Evolutionary conservation across 2,329 filamentous ascomycete genomes (phyloP).

Genomic region (Xylaria sp.): DNA sequence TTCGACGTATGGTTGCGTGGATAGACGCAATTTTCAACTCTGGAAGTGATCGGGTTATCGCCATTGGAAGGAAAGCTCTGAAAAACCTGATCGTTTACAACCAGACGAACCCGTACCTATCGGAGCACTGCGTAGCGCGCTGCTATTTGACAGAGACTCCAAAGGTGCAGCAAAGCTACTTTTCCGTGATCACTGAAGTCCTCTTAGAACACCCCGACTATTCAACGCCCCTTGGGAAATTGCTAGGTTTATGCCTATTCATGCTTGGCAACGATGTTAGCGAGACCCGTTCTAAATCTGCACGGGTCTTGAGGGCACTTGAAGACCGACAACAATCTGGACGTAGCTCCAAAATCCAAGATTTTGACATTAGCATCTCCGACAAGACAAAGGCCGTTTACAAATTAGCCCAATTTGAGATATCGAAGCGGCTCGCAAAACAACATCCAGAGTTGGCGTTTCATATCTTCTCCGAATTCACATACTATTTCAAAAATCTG

Average conservation of each 20-base stretch:
- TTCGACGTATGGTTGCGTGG: slow-evolving; percentile 93
- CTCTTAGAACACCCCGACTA: slow-evolving; percentile 86
- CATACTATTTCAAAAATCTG: slow-evolving; percentile 89
- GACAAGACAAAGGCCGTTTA: slow-evolving; percentile 99
- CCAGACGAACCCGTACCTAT: slow-evolving; percentile 82
- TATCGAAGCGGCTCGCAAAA: slow-evolving; percentile 87
- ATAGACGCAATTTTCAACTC: slow-evolving; percentile 95
- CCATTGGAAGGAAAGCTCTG: slow-evolving; percentile 87
- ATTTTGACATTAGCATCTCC: slow-evolving; percentile 97
- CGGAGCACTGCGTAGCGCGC: slow-evolving; percentile 90
- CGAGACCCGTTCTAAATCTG: slow-evolving; percentile 88
- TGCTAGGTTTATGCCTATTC: slow-evolving; percentile 88
- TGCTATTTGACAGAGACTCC: slow-evolving; percentile 86
- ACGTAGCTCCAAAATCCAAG: slow-evolving; percentile 88
- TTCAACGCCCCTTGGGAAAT: slow-evolving; percentile 87
- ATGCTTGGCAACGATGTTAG: slow-evolving; percentile 93
- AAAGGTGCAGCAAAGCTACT: slow-evolving; percentile 94
- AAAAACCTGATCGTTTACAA: slow-evolving; percentile 93
- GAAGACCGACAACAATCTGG: slow-evolving; percentile 80
- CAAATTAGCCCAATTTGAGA: slow-evolving; percentile 96
- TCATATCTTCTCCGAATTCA: slow-evolving; percentile 95
- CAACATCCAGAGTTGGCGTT: slow-evolving; percentile 92
- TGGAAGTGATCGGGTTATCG: slow-evolving; percentile 89
- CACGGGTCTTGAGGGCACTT: slow-evolving; percentile 79
- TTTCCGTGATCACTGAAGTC: slow-evolving; percentile 89